Evolutionary conservation across 2,329 filamentous ascomycete genomes (phyloP).

Genomic region (Thielaviopsis punctulata): DNA sequence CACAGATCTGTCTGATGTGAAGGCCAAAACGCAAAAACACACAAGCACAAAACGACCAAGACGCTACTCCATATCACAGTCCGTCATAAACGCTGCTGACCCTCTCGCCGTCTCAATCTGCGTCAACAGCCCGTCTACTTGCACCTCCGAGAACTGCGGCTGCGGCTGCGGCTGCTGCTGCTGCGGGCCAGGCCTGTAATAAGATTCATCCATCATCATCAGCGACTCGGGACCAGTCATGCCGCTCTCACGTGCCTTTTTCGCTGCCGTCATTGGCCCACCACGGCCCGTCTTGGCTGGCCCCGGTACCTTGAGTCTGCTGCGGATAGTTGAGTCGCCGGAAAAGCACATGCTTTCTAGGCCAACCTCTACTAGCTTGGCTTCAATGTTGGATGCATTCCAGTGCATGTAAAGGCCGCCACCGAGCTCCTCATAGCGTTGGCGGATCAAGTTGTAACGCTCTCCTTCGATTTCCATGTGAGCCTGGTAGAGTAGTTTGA

Average conservation of each 20-base stretch:
- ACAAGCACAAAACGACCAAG: neutral
- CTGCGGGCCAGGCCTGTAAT: conserved; percentile 2
- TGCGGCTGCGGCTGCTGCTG: neutral
- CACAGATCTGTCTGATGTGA: no score
- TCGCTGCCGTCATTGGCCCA: neutral
- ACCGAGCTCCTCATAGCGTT: conserved; percentile 30
- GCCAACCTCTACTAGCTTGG: conserved; percentile 30
- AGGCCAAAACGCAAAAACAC: neutral
- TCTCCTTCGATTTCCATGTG: conserved; percentile 25
- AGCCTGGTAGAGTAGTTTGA: conserved; percentile 24
- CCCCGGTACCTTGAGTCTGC: conserved; percentile 12
- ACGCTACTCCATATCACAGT: neutral
- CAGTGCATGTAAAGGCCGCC: conserved; percentile 32
- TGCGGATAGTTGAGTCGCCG: neutral
- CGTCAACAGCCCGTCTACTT: conserved; percentile 1
- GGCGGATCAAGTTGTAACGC: conserved; percentile 26
- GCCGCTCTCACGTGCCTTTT: neutral
- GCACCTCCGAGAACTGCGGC: neutral
- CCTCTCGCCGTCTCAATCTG: conserved; percentile 4
- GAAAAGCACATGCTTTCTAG: conserved; percentile 24
- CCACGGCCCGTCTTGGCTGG: conserved; percentile 17
- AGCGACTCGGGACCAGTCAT: neutral
- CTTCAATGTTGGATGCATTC: conserved; percentile 31
- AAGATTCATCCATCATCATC: neutral
- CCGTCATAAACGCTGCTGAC: neutral